A percentile compares a stretch with the other conserved stretches of the same genome.
Conservation (phyloP, 345 rosid genomes). For the Populus deltoides region DNA sequence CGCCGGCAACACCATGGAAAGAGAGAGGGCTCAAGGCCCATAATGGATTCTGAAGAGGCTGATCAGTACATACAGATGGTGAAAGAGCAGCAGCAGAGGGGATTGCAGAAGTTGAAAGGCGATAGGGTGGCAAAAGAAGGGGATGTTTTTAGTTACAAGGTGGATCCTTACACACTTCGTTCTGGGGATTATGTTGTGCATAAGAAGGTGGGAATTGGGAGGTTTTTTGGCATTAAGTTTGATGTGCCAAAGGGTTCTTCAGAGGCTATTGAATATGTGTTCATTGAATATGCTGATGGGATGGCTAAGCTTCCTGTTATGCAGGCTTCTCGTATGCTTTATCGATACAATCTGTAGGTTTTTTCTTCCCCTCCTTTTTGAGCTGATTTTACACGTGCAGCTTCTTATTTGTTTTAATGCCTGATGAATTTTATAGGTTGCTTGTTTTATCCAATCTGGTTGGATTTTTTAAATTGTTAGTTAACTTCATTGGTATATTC, state of each 20-base stretch:
- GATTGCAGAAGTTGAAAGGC: slow-evolving; percentile 84
- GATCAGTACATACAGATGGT: slow-evolving; percentile 76
- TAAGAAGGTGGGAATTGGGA: slow-evolving; percentile 89
- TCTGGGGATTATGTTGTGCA: slow-evolving; percentile 93
- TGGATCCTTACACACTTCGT: slow-evolving; percentile 68
- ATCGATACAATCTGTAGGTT: slow-evolving; percentile 80
- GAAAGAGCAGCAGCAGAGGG: slow-evolving; percentile 84
- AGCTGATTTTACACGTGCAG: not conserved
- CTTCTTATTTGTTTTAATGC: not conserved
- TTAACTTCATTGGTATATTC: not conserved
- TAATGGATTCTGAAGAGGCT: slow-evolving; percentile 77
- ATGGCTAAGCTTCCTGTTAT: slow-evolving; percentile 95
- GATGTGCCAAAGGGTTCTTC: slow-evolving; percentile 61
- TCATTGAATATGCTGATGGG: slow-evolving; percentile 89
- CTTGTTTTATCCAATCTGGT: not conserved
- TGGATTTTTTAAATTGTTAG: not conserved
- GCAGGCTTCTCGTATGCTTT: slow-evolving; percentile 86
- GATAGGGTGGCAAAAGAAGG: slow-evolving; percentile 36
- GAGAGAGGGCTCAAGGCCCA: slow-evolving; percentile 51
- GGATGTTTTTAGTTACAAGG: slow-evolving; percentile 67
- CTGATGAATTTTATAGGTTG: not conserved
- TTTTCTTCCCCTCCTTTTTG: slow-evolving; percentile 1
- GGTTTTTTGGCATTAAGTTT: slow-evolving; percentile 79
- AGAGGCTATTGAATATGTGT: slow-evolving; percentile 71
- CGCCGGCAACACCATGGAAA: slow-evolving; percentile 54